Base-by-base conservation (phyloP, 1,284 basidiomycete genomes). In the Singerocomus inundabilis region DNA sequence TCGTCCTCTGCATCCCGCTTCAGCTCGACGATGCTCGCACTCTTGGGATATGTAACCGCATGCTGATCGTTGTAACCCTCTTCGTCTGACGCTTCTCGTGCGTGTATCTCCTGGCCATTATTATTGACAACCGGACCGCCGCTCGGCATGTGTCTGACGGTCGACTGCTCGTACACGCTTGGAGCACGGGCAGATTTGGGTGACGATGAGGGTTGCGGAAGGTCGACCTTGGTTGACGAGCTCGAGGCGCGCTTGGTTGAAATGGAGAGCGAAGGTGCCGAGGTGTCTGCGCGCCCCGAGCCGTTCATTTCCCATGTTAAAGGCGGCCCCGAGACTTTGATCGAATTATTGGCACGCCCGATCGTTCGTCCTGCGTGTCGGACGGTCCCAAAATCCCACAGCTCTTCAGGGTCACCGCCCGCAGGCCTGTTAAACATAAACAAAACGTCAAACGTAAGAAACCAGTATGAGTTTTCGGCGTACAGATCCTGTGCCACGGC, bases 381-480 rank as follows among this genome's bases (percentile, higher is more conserved):
- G 43, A 94, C 84, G 13, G 91, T 94, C 21, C 92, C 89, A 75
- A 97, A 98, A 68, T 97, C 94, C 94, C 94, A 98, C 25, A 96
- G 73, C 57, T 94, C 93, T 53, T 95, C 92, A 7, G 79, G 76
- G 53, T 91, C 89, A 32, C 76, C 78, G 47, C 73, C 74, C 24
- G 71, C 64, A 43, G 76, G 72, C 38, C 79, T 91, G 65, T 36
- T 5, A 26, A 15, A 44, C 9, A 54, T 60, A 15, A 26, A 31
- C 3, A n/a, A 28, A 6, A 46, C 10, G 31, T 26, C 18, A 38
- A 13, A 41, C 13, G 8, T 28, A 15, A 21, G 18, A 16, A 28
- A 6, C 11, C 11, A 40, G 12, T 25, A 42, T 36, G 21, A 69
- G 77, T 6, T 53, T 67, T 40, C 30, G 18, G 38, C 57, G 29